Percentiles rank a stretch among this genome's conserved stretches.
These are phyloP conservation scores for Fusarium sp. DNA, from an alignment of 2,329 filamentous ascomycete species.

Conservation along the genomic window DNA sequence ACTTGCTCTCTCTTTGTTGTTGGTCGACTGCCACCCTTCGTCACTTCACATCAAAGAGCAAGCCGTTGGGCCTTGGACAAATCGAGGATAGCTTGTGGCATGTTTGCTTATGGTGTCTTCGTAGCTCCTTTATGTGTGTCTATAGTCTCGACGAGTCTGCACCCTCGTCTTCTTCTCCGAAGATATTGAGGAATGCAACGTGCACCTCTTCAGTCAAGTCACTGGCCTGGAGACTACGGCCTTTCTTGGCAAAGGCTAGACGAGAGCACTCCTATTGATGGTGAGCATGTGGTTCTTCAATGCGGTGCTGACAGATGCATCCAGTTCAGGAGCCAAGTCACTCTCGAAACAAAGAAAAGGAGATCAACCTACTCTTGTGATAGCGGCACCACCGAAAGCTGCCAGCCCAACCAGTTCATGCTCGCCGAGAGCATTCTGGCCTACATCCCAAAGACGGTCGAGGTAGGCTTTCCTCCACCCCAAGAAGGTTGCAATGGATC, in stretches of 20 bases:
- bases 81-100: neutral
- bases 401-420: constrained; percentile 78
- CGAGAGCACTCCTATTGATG: constrained; percentile 78
- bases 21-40: neutral
- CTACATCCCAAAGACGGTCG: constrained; percentile 79
- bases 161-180: constrained; percentile 74
- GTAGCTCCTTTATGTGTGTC: neutral
- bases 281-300: constrained; percentile 26
- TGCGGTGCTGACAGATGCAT: neutral
- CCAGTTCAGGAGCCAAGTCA: neutral
- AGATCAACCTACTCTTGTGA: constrained; percentile 76
- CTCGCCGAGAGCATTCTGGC: constrained; percentile 57
- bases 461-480: constrained; percentile 91
- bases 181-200: constrained; percentile 79
- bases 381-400: constrained; percentile 86
- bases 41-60: neutral
- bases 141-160: constrained; percentile 49
- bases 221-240: constrained; percentile 89
- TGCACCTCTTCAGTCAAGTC: constrained; percentile 94
- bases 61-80: neutral
- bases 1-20: neutral
- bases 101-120: constrained; percentile 7
- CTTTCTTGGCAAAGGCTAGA: constrained; percentile 85
- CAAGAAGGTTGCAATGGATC: constrained; percentile 86
- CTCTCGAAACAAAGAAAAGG: neutral